Evolutionary conservation across 2,329 filamentous ascomycete genomes (phyloP), one percentile per base, ranked within the genome.

Genomic region (Monilinia aucupariae): DNA sequence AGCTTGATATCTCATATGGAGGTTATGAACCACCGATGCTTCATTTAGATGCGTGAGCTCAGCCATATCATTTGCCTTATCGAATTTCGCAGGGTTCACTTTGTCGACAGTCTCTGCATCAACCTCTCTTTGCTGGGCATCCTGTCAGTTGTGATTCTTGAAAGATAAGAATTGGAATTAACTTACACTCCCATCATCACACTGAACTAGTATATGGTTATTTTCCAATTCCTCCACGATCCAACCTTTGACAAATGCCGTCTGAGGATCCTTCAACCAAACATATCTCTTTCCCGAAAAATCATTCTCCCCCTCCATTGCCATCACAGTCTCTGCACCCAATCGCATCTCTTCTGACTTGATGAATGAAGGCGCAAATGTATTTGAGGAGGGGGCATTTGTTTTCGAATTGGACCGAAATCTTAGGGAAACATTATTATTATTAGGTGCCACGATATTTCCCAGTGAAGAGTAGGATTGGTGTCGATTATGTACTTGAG

Each of bases 21-120:
- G 83, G 74, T 99, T 99, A 78, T 99, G 92, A 59, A 99, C 92
- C 59, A 99, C 94, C 0, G 94, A 97, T 27, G 93, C 90, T 78
- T 99, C 94, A 77, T 99, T 99, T 67, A 99, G 80, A 76, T 99
- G 94, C 7, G 94, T 99, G 73, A 99, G 83, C 76, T 99, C 94
- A 30, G 96, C 94, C 94, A 99, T 99, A 76, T 99, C 96, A 78
- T 96, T 92, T 68, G 93, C 93, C 78, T 97, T 99, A 83, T 99
- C 94, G 78, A 99, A 99, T 75, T 99, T 99, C 72, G 93, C 93
- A 53, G 94, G 94, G 77, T 99, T 99, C 79, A 99, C 96, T 78
- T 97, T 97, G 81, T 99, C 96, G 69, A 97, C 92, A 71, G 86
- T 89, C 71, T 97, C 92, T 59, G 84, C 78, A 68, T 93, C 88